Evolutionary conservation across 495 filamentous ascomycete species (phyloP).

Genomic region (Xanthoparmelia taractica): DNA sequence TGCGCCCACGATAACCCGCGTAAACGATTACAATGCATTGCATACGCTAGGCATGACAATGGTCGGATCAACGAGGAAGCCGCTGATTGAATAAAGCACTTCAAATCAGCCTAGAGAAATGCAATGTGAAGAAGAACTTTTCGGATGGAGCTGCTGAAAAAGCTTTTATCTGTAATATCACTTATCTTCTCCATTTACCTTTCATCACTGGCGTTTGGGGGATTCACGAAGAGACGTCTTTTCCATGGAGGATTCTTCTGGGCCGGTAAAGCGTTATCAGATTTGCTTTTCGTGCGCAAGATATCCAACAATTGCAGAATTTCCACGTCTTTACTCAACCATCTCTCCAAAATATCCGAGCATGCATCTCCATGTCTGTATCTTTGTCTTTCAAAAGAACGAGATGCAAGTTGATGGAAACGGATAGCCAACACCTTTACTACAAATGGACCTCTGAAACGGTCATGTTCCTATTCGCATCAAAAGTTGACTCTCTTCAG

Average conservation of each 20-base stretch:
- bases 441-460: too few relatives aligned
- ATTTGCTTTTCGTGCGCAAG: slow-evolving; percentile 3
- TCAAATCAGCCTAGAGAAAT: not conserved
- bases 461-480: too few relatives aligned
- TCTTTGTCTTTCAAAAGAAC: not conserved
- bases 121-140: not conserved
- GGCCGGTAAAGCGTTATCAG: slow-evolving; percentile 6
- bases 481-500: too few relatives aligned
- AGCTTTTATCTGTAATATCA: slow-evolving; percentile 3
- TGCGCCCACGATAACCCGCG: slow-evolving; percentile 68
- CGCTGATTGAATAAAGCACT: slow-evolving; percentile 70
- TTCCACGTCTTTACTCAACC: not conserved
- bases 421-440: too few relatives aligned
- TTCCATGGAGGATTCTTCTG: not conserved
- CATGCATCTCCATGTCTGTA: not conserved
- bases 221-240: slow-evolving; percentile 13
- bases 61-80: slow-evolving; percentile 78
- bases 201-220: not conserved
- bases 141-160: not conserved
- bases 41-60: slow-evolving; percentile 72
- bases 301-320: not conserved
- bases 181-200: not conserved
- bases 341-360: not conserved
- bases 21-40: slow-evolving; percentile 68
- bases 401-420: too few relatives aligned